Evolutionary conservation across 257 asterid genomes (phyloP), one percentile per base, ranked within the genome.

Genomic region (Fraxinus americana): DNA sequence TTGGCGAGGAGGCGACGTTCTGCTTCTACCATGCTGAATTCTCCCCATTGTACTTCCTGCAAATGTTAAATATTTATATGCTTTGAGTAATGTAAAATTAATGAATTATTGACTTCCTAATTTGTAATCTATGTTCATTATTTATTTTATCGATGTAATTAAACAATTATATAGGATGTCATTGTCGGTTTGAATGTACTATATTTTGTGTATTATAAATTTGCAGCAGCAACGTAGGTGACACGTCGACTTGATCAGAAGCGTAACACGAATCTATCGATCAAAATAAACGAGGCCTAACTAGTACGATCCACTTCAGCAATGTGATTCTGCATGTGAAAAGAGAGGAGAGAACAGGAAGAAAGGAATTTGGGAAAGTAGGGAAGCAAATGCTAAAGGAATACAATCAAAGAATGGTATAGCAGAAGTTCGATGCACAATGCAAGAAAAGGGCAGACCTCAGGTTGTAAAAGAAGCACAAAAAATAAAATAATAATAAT

Each of bases 11-110:
- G 89, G 0, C 98, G 91, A 29, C 92, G 87, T 75, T 92, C 98
- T 0, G 96, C 98, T 82, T 93, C 94, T 1, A 93, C 87, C 98
- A 93, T 93, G 81, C 89, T 93, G 87, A 87, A 87, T 82, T 23
- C 82, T 72, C 98, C 98, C 98, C 96, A 93, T 38, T 73, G 83
- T 21, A 83, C 87, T 16, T 45, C 65, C 87, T 85, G 83, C 78
- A 48, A 35, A 27, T 32, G 63, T 76, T 67, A 9, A 36, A 36
- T 36, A 6, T 38, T 38, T 38, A 38, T 0, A 7, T 38, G 11
- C 2, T 8, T 38, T 38, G 1, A 38, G 1, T 38, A 38, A 38
- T 38, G 12, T 38, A 8, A 38, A 38, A 38, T 38, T 38, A 38
- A 41, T 10, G 48, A 41, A 41, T 41, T 41, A 2, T 41, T 2